Evolutionary conservation across 768 basidiomycete genomes (phyloP), one percentile per base, ranked within the genome.

Genomic region (Amanita pseudoporphyria): DNA sequence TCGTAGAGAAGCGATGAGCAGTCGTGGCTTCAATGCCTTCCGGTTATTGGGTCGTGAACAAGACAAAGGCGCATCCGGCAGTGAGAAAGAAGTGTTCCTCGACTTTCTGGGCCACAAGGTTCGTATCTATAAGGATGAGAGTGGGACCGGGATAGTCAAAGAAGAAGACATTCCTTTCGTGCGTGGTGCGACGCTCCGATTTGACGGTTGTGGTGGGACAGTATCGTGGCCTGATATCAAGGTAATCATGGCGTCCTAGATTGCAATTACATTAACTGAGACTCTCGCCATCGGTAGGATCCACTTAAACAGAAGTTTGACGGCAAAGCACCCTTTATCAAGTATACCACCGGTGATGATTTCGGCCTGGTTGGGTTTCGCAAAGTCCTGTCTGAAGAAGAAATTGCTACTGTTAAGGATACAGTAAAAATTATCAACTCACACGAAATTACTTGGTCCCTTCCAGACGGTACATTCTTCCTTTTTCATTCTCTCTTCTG

Each of bases 11-110:
- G 61, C 62, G 40, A 74, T 82, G 45, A 69, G 68, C 35, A 66
- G 66, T 16, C 67, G 67, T 9, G 82, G 82, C 9, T 92, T 92
- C 67, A 83, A 91, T 58, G 89, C 89, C 13, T 92, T 92, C 71
- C 72, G 72, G 47, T 79, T 84, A 53, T 81, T 79, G 76, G 69
- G 61, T 7, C 63, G 62, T 45, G 68, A 64, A 13, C 16, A 72
- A 68, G 40, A 61, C 62, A 40, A 64, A 58, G 19, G 67, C 65
- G 49, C 50, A 53, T 5, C 58, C 54, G 26, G 48, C 60, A 30
- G 62, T 40, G 64, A 70, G 54, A 78, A 77, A 14, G 82, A 87
- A 43, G 69, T 87, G 1, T 80, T 73, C 52, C 74, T 90, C 45
- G 81, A 89, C 55, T 87, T 87, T 63, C 72, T 90, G 67, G 87